Base-by-base conservation (phyloP, 352 stramenopile genomes). In the Globisporangium radiosum region DNA sequence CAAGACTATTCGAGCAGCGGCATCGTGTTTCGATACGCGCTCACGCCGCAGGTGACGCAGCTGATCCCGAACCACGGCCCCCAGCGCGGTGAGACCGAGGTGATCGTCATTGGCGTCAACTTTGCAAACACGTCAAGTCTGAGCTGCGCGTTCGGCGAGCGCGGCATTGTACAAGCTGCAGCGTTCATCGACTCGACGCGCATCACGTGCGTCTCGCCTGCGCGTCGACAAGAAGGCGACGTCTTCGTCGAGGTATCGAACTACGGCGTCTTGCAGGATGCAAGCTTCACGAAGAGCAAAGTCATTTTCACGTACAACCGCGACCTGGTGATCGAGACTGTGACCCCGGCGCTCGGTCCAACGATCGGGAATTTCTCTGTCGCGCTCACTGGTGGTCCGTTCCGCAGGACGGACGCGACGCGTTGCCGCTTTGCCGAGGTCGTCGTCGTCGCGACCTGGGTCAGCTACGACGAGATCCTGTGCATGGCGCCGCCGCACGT, bases 291-390 rank as follows among this genome's bases (percentile, higher is more conserved):
- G 0, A 65, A 52, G 0, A 83, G 66, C 47, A 62, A 50, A 2
- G 57, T 49, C 9, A 48, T 82, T 2, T 98, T 96, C 70, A 81
- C 75, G 15, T 98, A 97, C 68, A 79, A 98, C 59, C 17, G 71
- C 25, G 54, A 77, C 0, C 60, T 96, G 1, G 49, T 75, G 43
- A 77, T 97, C 17, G 47, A 64, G 51, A 76, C 73, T 17, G 74
- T 97, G 33, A 80, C 85, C n/a, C 95, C 95, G 6, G 69, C 73
- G 1, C 76, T 90, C 11, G 87, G 87, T 1, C 72, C 88, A 6
- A 70, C 72, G 7, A 76, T 75, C 0, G 92, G 94, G 19, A 97
- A 96, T 54, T 95, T 97, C 55, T 91, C 78, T 0, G 86, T 98
- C 7, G 67, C 71, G 9, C 70, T 98, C 43, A 78, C 70, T 6